Evolutionary conservation across 768 basidiomycete species (phyloP).

Genomic region (Clitopilus passeckerianus): DNA sequence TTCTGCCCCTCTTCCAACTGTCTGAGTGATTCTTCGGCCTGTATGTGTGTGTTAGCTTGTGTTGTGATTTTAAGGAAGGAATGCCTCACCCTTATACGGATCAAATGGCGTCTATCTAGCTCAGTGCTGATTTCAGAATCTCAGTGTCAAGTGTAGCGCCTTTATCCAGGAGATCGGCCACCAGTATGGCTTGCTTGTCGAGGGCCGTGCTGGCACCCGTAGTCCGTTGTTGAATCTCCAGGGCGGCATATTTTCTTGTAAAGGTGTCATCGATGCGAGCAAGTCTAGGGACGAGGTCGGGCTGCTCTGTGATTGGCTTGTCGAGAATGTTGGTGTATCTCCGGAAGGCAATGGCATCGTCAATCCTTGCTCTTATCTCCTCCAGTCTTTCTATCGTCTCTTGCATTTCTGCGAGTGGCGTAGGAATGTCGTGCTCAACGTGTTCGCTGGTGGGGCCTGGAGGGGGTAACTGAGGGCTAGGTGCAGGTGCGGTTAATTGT

Average conservation of each 20-base stretch:
- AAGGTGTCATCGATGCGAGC: no score
- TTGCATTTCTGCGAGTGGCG: not conserved
- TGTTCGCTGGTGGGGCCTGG: not conserved
- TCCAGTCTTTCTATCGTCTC: not conserved
- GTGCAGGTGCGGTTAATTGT: not conserved
- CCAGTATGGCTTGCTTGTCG: not conserved
- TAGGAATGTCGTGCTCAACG: not conserved
- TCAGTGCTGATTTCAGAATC: not conserved
- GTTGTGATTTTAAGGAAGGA: not conserved
- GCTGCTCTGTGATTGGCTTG: not conserved
- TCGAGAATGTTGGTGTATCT: not conserved
- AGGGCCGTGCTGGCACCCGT: not conserved
- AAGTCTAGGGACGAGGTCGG: no score
- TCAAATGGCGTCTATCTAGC: not conserved
- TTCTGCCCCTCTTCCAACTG: conserved; percentile 12
- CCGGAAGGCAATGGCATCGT: not conserved
- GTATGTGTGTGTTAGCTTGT: not conserved
- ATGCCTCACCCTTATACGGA: not conserved
- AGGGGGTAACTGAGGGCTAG: not conserved
- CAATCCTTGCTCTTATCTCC: not conserved
- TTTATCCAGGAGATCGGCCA: not conserved
- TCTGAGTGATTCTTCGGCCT: conserved; percentile 7
- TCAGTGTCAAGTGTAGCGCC: not conserved
- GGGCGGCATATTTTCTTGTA: no score
- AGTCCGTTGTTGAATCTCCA: not conserved